Conservation (phyloP, 257 asterid species). For the Agastache rugosa region DNA sequence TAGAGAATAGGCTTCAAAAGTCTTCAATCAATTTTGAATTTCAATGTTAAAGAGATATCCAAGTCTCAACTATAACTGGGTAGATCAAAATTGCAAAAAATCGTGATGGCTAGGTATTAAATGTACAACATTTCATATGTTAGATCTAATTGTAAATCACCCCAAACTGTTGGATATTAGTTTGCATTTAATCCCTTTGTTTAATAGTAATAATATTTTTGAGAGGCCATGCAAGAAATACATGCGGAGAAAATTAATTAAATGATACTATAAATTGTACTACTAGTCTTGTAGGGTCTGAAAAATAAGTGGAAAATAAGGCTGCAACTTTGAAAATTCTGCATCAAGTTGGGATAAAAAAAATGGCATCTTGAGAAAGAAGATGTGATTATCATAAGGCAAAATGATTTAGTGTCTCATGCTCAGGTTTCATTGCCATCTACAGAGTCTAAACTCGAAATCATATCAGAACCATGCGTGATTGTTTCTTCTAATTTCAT, state of each 20-base stretch:
- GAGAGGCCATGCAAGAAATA: neutral
- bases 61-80: too few relatives aligned
- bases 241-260: neutral
- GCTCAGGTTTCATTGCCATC: conserved; percentile 31
- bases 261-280: neutral
- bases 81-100: too few relatives aligned
- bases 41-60: too few relatives aligned
- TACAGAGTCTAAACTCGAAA: conserved; percentile 18
- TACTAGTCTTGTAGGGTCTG: conserved; percentile 11
- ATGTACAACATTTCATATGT: too few relatives aligned
- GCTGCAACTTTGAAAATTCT: conserved; percentile 23
- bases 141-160: too few relatives aligned
- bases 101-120: too few relatives aligned
- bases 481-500: too few relatives aligned
- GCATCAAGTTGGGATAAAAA: neutral
- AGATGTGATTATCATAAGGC: conserved; percentile 32
- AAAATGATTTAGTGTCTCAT: conserved; percentile 36
- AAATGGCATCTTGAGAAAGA: conserved; percentile 30
- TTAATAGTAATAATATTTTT: too few relatives aligned
- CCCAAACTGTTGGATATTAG: too few relatives aligned
- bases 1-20: too few relatives aligned
- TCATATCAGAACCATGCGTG: conserved; percentile 30
- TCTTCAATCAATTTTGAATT: too few relatives aligned
- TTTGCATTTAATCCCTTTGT: too few relatives aligned
- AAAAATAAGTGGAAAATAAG: conserved; percentile 19